Conservation (phyloP, 768 basidiomycete species). For the Erythrobasidium yunnanense region DNA sequence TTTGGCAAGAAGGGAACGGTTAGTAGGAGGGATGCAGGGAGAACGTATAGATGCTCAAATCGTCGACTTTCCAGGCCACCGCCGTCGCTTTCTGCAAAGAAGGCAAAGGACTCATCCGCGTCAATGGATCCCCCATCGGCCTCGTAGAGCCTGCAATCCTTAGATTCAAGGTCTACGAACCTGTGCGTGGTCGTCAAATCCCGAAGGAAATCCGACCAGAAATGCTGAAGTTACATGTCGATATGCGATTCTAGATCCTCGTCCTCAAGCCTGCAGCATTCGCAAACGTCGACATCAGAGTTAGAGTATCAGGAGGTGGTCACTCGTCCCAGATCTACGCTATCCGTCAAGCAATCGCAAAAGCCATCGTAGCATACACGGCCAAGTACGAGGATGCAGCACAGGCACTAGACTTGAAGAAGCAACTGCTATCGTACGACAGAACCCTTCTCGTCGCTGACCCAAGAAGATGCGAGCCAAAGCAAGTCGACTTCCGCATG, state of each 20-base stretch:
- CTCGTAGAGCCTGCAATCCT: slow-evolving; percentile 91
- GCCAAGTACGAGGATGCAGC: slow-evolving; percentile 97
- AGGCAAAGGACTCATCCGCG: slow-evolving; percentile 66
- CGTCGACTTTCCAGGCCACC: slow-evolving; percentile 10
- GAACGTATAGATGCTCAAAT: neutral
- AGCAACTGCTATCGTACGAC: slow-evolving; percentile 93
- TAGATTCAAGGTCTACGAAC: slow-evolving; percentile 93
- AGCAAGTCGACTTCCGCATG: slow-evolving; percentile 66
- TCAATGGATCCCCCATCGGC: slow-evolving; percentile 92
- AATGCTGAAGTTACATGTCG: too few relatives aligned
- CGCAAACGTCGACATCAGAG: slow-evolving; percentile 79
- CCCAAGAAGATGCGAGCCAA: slow-evolving; percentile 95
- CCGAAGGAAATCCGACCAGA: too few relatives aligned
- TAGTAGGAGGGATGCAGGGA: neutral
- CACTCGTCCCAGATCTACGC: slow-evolving; percentile 99
- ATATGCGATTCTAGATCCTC: slow-evolving; percentile 55
- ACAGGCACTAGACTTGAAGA: slow-evolving; percentile 94
- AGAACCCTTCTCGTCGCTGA: slow-evolving; percentile 79
- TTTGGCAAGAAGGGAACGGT: neutral
- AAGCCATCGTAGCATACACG: slow-evolving; percentile 94
- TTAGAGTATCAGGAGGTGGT: slow-evolving; percentile 97
- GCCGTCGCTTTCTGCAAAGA: slow-evolving; percentile 45
- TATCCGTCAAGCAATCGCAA: slow-evolving; percentile 95
- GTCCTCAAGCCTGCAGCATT: slow-evolving; percentile 56
- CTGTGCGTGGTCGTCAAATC: neutral